Conservation (phyloP, 495 filamentous ascomycete genomes). For the Durotheca rogersii region DNA sequence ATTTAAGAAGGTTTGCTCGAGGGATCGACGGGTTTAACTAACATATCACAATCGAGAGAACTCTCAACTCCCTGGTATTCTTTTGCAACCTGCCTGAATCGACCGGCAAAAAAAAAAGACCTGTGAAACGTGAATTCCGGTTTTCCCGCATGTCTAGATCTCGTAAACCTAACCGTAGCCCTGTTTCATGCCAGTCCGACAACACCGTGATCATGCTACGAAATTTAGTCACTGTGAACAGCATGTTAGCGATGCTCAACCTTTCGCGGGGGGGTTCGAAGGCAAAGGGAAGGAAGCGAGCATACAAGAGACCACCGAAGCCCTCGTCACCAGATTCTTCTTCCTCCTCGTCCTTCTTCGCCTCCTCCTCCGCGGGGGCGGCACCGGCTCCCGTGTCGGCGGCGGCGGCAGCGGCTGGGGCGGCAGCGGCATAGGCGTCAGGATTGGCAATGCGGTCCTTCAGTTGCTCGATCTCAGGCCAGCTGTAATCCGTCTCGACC, state of each 20-base stretch:
- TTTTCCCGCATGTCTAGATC: conserved; percentile 38
- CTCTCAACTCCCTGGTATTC: too few species aligned
- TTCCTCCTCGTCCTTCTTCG: conserved; percentile 60
- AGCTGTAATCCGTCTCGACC: conserved; percentile 86
- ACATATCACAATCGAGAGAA: conserved; percentile 22
- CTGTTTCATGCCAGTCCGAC: conserved; percentile 37
- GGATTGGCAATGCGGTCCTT: conserved; percentile 99
- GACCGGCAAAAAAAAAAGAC: conserved; percentile 46
- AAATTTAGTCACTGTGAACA: conserved; percentile 46
- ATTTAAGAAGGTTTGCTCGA: too few species aligned
- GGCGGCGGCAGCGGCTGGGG: conserved; percentile 63
- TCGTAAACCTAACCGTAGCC: conserved; percentile 42
- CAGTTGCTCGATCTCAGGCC: conserved; percentile 93
- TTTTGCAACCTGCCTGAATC: conserved; percentile 41
- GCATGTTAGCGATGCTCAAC: conserved; percentile 20
- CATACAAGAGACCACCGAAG: conserved; percentile 72
- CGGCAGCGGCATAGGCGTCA: conserved; percentile 84
- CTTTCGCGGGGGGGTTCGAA: not conserved
- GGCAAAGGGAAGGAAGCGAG: conserved; percentile 19
- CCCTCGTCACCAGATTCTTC: conserved; percentile 58
- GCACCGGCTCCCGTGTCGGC: conserved; percentile 49
- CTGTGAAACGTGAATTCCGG: conserved; percentile 45
- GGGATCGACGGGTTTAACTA: too few species aligned
- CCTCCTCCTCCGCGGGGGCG: conserved; percentile 53
- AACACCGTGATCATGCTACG: conserved; percentile 36